phyloP scores from a whole-genome alignment of 2,329 filamentous ascomycete species.

The Aspergillus tamarii region DNA sequence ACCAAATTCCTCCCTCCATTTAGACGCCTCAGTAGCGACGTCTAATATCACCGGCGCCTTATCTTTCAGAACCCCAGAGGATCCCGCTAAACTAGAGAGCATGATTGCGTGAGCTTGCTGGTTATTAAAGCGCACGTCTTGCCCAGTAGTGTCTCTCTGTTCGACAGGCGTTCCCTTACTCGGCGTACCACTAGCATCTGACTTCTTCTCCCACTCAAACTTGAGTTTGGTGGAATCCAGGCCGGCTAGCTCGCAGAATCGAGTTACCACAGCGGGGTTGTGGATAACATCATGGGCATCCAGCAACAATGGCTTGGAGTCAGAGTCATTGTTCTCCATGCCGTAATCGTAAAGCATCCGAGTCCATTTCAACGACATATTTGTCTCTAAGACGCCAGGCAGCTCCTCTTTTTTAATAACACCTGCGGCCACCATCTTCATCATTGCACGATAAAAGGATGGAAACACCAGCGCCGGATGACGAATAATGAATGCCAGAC shows the following conservation, averaged over 20 bases:
- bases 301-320: conserved; percentile 32
- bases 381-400: conserved; percentile 17
- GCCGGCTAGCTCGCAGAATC: conserved; percentile 33
- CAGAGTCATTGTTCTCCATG: conserved; percentile 24
- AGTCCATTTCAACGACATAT: conserved; percentile 36
- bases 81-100: conserved; percentile 33
- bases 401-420: conserved; percentile 22
- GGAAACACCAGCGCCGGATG: conserved; percentile 46
- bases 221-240: conserved; percentile 35
- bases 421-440: conserved; percentile 20
- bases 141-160: background rate
- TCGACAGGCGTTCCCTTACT: background rate
- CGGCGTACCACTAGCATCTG: background rate
- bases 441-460: conserved; percentile 40
- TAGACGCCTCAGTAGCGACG: conserved; percentile 35
- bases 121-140: conserved; percentile 4
- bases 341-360: conserved; percentile 43
- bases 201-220: conserved; percentile 36
- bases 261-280: conserved; percentile 30
- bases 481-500: conserved; percentile 41
- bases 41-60: conserved; percentile 36
- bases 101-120: conserved; percentile 18
- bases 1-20: conserved; percentile 44
- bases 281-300: conserved; percentile 46
- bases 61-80: conserved; percentile 37